Evolutionary conservation across 345 rosid species (phyloP).

Genomic region (Eucalyptus microcorys): DNA sequence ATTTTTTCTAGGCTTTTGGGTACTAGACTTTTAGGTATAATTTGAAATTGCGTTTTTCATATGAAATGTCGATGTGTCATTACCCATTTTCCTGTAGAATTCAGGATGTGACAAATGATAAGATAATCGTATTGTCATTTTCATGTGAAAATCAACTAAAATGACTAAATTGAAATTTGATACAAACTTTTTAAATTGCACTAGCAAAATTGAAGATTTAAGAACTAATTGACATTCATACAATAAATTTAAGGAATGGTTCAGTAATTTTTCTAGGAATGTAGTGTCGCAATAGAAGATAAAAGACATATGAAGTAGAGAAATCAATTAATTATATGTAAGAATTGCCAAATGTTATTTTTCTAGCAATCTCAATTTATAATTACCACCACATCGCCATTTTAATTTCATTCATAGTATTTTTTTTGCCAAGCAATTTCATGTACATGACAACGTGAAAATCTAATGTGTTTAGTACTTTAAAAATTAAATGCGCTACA

Average conservation of each 20-base stretch:
- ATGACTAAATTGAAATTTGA: neutral
- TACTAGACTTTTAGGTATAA: neutral
- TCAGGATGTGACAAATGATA: neutral
- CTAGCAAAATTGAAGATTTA: neutral
- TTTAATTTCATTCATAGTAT: neutral
- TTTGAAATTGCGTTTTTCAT: accelerated
- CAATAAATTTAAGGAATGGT: too few relatives aligned
- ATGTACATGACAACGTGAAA: neutral
- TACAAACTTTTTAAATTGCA: too few relatives aligned
- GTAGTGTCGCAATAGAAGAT: neutral
- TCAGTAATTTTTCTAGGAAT: accelerated
- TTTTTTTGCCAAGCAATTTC: neutral
- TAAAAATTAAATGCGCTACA: neutral
- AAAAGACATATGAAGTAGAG: neutral
- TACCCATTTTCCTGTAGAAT: neutral
- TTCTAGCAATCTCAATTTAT: neutral
- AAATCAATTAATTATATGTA: neutral
- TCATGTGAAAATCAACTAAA: neutral
- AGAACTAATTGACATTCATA: too few relatives aligned
- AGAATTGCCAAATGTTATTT: accelerated
- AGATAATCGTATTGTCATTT: neutral
- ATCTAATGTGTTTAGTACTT: neutral
- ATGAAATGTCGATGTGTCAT: neutral
- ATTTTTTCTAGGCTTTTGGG: neutral
- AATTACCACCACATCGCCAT: neutral